Percentiles rank a stretch among this genome's conserved stretches.
Evolutionary conservation across 306 rosid genomes (phyloP).

Genomic region (Lotus japonicus): DNA sequence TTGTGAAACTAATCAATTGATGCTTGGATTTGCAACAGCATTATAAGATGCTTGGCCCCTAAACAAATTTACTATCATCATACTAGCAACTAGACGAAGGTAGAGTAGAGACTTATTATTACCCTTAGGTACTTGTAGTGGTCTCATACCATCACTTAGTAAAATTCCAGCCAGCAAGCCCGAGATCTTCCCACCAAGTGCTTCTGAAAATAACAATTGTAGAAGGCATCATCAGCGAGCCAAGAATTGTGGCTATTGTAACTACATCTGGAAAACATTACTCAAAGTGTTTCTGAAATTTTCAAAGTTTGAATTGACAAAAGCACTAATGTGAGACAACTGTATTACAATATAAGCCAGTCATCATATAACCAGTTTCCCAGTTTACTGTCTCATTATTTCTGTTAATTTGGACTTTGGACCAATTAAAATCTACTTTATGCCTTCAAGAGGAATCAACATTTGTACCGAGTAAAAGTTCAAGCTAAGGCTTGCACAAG

Average conservation of each 20-base stretch:
- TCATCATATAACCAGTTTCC: background rate
- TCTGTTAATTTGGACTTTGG: background rate
- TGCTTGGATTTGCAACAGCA: constrained; percentile 3
- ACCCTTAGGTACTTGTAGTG: constrained; percentile 41
- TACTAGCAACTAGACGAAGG: background rate
- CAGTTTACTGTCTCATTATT: background rate
- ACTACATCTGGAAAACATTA: background rate
- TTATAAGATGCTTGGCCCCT: background rate
- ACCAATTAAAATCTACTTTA: background rate
- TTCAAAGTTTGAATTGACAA: background rate
- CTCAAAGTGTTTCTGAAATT: background rate
- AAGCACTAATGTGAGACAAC: background rate
- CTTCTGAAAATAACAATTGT: constrained; percentile 32
- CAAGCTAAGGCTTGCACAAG: too few species aligned
- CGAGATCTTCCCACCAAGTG: constrained; percentile 31
- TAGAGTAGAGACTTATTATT: constrained; percentile 13
- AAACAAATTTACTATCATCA: background rate
- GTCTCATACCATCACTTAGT: constrained; percentile 31
- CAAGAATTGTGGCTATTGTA: background rate
- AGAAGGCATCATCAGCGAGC: constrained; percentile 15
- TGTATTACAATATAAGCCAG: background rate
- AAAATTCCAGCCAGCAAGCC: constrained; percentile 32
- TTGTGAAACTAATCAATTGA: constrained; percentile 9
- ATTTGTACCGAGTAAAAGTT: background rate
- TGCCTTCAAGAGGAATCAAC: constrained; percentile 3